Percentiles rank a stretch among this genome's conserved stretches.
phyloP scores from a whole-genome alignment of 192 early-diverging fungal genomes.

The Coemansia reversa region DNA sequence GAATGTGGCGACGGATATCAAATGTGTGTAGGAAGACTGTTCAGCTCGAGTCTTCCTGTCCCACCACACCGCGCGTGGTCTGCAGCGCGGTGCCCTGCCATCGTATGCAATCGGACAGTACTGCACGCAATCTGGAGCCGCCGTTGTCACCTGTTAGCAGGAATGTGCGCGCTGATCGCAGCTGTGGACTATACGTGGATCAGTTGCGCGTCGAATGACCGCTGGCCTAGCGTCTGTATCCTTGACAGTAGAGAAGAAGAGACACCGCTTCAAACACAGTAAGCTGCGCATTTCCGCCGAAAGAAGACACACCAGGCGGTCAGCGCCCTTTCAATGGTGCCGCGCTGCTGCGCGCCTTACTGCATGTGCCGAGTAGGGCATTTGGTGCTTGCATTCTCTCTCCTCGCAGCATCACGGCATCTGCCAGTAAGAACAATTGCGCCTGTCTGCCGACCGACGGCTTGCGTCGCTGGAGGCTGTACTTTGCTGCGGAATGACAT shows the following conservation, averaged over 20 bases:
- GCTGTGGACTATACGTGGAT: not conserved
- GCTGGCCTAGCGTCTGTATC: not conserved
- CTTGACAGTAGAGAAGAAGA: not conserved
- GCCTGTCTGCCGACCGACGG: not conserved
- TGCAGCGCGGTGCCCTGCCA: not conserved
- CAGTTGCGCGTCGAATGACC: not conserved
- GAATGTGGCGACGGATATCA: constrained; percentile 22
- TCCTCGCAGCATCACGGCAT: not conserved
- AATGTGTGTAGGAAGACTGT: not conserved
- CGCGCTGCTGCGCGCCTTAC: not conserved
- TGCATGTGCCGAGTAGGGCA: not conserved
- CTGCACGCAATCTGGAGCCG: not conserved
- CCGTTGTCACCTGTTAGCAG: not conserved
- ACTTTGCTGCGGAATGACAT: not conserved
- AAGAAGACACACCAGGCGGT: not conserved
- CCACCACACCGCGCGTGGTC: not conserved
- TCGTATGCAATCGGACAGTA: not conserved
- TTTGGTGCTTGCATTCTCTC: not conserved
- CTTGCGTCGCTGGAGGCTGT: not conserved
- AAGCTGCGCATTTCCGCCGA: not conserved
- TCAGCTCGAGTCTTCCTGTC: not conserved
- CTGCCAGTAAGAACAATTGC: not conserved
- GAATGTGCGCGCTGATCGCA: not conserved
- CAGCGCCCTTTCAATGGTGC: not conserved
- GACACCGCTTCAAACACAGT: not conserved